Conservation (phyloP, 306 rosid species). For the Senna siamea region DNA sequence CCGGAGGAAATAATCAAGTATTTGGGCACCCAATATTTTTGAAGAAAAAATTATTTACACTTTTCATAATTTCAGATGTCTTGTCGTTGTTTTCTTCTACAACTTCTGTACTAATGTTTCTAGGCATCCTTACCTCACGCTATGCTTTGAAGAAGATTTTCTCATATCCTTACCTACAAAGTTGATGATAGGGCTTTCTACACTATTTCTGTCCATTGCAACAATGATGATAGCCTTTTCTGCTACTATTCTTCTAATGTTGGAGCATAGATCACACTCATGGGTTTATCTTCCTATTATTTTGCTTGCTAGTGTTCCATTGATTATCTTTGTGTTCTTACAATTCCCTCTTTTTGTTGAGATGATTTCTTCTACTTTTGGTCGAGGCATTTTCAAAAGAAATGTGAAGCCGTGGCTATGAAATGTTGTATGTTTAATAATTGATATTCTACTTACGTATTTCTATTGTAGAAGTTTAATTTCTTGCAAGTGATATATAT, state of each 20-base stretch:
- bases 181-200: not conserved
- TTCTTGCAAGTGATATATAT: too few relatives aligned
- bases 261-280: not conserved
- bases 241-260: not conserved
- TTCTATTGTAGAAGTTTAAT: too few relatives aligned
- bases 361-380: not conserved
- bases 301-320: not conserved
- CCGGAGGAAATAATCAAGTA: too few relatives aligned
- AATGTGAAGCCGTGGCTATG: too few relatives aligned
- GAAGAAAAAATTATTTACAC: too few relatives aligned
- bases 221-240: constrained; percentile 14
- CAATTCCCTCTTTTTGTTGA: constrained; percentile 13
- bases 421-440: too few relatives aligned
- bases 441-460: too few relatives aligned
- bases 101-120: not conserved
- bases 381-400: constrained; percentile 5
- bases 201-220: constrained; percentile 8
- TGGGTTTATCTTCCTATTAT: not conserved
- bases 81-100: constrained; percentile 5
- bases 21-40: too few relatives aligned
- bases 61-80: too few relatives aligned
- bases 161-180: constrained; percentile 9
- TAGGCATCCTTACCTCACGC: not conserved
- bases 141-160: constrained; percentile 14
- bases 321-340: not conserved